A percentile compares a stretch with the other conserved stretches of the same genome.
Conservation (phyloP, 805 yeast genomes). For the Cyberlindnera japonica region DNA sequence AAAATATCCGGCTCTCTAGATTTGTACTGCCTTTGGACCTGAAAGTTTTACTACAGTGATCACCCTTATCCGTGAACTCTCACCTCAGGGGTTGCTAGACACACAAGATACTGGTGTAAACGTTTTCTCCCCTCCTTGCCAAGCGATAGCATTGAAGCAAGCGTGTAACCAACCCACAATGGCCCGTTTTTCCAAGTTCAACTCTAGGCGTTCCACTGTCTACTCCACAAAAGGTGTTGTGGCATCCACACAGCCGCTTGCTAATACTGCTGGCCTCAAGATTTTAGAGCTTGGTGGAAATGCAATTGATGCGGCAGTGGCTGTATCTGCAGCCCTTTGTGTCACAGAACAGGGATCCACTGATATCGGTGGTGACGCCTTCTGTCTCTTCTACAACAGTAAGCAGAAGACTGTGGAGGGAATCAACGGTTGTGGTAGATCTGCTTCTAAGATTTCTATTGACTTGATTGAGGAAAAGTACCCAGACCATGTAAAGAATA, state of each 20-base stretch:
- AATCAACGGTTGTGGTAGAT: conserved; percentile 72
- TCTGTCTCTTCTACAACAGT: conserved; percentile 54
- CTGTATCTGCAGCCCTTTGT: conserved; percentile 52
- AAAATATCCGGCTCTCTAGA: too few relatives aligned
- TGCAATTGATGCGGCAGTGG: conserved; percentile 61
- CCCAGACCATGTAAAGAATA: conserved; percentile 41
- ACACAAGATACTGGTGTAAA: too few relatives aligned
- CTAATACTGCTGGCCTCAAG: conserved; percentile 67
- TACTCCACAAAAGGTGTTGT: conserved; percentile 72
- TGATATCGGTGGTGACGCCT: conserved; percentile 69
- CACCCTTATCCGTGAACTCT: too few relatives aligned
- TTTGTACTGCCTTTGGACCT: too few relatives aligned
- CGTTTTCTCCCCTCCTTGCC: too few relatives aligned
- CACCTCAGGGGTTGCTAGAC: too few relatives aligned
- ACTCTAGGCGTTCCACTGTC: conserved; percentile 69
- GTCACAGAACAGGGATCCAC: conserved; percentile 58
- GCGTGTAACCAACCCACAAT: too few relatives aligned
- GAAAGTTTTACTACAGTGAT: too few relatives aligned
- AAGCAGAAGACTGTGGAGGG: conserved; percentile 53
- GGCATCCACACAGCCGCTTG: conserved; percentile 72
- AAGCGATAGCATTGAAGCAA: too few relatives aligned
- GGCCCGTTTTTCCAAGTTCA: conserved; percentile 28
- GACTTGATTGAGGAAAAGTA: conserved; percentile 41
- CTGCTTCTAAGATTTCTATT: conserved; percentile 48
- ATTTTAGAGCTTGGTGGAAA: conserved; percentile 72